Evolutionary conservation across 306 rosid genomes (phyloP), one percentile per base, ranked within the genome.

Genomic region (Sophora flavescens): DNA sequence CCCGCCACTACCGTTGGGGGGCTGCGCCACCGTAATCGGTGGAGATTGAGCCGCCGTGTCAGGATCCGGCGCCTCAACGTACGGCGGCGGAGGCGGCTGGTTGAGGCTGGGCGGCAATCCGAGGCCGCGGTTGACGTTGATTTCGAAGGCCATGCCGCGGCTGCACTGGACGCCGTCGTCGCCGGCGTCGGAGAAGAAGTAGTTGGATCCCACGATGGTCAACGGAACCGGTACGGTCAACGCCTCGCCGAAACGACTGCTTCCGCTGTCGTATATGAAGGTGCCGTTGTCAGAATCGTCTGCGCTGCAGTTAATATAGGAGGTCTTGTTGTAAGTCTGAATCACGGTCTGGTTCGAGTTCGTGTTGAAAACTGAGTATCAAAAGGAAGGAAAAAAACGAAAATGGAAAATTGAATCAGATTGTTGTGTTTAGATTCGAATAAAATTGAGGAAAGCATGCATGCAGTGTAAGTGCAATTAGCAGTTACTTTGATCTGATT

Each of bases 21-120:
- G 15, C 39, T 17, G 69, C 12, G 76, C 59, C 6, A 62, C 59
- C 17, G 78, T 54, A 6, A 35, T 1, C 11, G 94, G 86, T 47
- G 93, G 96, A 30, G 88, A 68, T 22, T 85, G 70, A 59, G 57
- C 74, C 47, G 8, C 47, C 3, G 81, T 56, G 9, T 78, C 89
- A 0, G 92, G 48, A 59, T 80, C 80, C 1, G 94, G 91, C 1
- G 97, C 96, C 70, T 84, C 84, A 0, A 41, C 52, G 79, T 90
- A 93, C 26, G 93, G 94, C 22, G 97, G 98, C 0, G 98, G 98
- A 0, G 97, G 98, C 8, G 97, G 95, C 74, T 89, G 95, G 70
- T 84, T 89, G n/a, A 94, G 89, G 52, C 84, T 83, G 28, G 96
- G 96, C n/a, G 95, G 98, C 74, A 94, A 80, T 38, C 97, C 97